Conservation (phyloP, 78 protist genomes). For the Dictyostelium brefeldianum region DNA sequence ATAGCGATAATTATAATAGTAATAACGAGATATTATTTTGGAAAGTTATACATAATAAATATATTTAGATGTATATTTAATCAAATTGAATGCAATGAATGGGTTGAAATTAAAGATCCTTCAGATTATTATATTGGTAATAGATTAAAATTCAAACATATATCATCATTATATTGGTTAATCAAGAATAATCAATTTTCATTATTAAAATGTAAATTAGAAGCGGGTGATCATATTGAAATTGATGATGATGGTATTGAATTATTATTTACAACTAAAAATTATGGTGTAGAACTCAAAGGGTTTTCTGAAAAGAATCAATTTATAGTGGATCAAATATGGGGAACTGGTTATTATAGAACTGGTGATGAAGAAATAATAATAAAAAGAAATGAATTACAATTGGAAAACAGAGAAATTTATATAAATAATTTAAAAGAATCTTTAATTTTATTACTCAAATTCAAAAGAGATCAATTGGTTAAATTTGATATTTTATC, state of each 20-base stretch:
- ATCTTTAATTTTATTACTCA: too few species aligned
- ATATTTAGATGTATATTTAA: not conserved
- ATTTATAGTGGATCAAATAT: too few species aligned
- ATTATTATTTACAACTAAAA: not conserved
- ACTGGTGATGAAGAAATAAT: too few species aligned
- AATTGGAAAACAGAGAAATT: too few species aligned
- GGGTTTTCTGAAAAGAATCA: too few species aligned
- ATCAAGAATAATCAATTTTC: not conserved
- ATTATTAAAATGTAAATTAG: conserved; percentile 3
- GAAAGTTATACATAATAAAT: conserved; percentile 13
- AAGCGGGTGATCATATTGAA: not conserved
- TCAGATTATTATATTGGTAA: not conserved
- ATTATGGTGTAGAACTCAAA: too few species aligned
- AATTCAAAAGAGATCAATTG: too few species aligned
- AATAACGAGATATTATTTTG: not conserved
- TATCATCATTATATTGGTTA: not conserved
- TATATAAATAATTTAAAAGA: too few species aligned
- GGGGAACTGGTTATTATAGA: too few species aligned
- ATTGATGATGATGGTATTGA: not conserved
- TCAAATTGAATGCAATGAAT: not conserved
- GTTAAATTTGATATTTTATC: too few species aligned
- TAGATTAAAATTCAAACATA: not conserved
- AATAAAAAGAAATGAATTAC: too few species aligned
- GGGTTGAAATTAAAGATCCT: not conserved
- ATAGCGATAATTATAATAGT: not conserved